A percentile compares a stretch with the other conserved stretches of the same genome.
phyloP scores from a whole-genome alignment of 495 filamentous ascomycete species.

The Coniosporium apollinis region DNA sequence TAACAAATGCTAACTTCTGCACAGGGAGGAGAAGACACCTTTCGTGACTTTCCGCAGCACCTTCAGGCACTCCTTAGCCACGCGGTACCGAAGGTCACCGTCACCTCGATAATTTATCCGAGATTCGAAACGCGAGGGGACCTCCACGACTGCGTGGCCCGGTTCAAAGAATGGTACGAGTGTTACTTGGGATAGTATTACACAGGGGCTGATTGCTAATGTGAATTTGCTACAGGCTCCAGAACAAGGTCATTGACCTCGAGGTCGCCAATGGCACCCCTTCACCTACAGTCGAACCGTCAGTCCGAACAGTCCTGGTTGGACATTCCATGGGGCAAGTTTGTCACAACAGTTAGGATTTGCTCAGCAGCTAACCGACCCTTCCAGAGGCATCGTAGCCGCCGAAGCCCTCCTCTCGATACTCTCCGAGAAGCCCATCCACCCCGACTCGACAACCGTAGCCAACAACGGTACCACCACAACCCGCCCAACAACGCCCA shows the following conservation, averaged over 20 bases:
- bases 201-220: neutral
- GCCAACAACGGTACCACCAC: neutral
- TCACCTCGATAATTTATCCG: slow-evolving; percentile 63
- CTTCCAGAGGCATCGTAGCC: slow-evolving; percentile 73
- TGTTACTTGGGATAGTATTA: too few relatives aligned
- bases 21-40: slow-evolving; percentile 80
- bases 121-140: slow-evolving; percentile 87
- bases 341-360: neutral
- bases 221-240: slow-evolving; percentile 40
- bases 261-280: slow-evolving; percentile 72
- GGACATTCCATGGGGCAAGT: slow-evolving; percentile 78
- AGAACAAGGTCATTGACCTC: slow-evolving; percentile 83
- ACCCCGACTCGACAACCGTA: slow-evolving; percentile 11
- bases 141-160: slow-evolving; percentile 56
- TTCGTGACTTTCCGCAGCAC: slow-evolving; percentile 59
- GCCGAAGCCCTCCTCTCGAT: slow-evolving; percentile 67
- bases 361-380: neutral
- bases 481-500: neutral
- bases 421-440: slow-evolving; percentile 49
- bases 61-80: slow-evolving; percentile 51
- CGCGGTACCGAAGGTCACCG: slow-evolving; percentile 55
- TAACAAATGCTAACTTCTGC: too few relatives aligned
- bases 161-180: slow-evolving; percentile 71
- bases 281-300: slow-evolving; percentile 77
- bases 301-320: slow-evolving; percentile 65